Base-by-base conservation (phyloP, 805 yeast species). In the Lipomyces sp. region DNA sequence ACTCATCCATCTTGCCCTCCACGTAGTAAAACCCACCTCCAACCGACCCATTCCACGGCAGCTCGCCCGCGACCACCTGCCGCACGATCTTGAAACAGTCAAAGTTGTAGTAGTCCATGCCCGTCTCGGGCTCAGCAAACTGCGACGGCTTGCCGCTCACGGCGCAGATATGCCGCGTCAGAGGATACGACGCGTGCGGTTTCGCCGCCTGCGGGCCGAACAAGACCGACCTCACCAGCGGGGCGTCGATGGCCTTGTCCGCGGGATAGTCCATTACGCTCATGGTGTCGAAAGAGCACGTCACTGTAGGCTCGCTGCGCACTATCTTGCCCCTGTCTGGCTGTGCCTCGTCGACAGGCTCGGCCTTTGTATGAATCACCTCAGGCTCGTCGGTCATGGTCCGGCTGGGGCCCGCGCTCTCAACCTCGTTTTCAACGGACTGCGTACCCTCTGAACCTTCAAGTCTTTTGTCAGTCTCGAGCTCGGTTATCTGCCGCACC, bases 91-190 rank as follows among this genome's bases (percentile, higher is more conserved):
- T 81, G 65, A 82, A 87, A n/a, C 90, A 82, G 41, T 84, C 91
- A 54, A 87, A 86, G 55, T 83, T 83, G 44, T 83, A 77, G 68
- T 91, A 91, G 1, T 96, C 95, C 45, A 91, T 78, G 35, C 95
- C 95, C 26, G 84, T 81, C 34, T 80, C 75, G 0, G 98, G 97
- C 70, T 91, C 97, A 57, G 84, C 82, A 67, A 87, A 91, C 62
- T 80, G 77, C n/a, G 91, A 95, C 42, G 81, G 82, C 43, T 77
- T 77, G 1, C 95, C 95, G 3, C 87, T 81, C 39, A 90, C 81
- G 23, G 83, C 72, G 74, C 95, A 84, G 61, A 75, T 68, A 67
- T 80, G 77, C 63, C 74, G 66, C 29, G 29, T 6, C 10, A 10
- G 16, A 24, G 19, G n/a, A 4, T 23, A 19, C 4, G 19, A 41